These are phyloP conservation scores for Curvularia eragrostidis DNA, from an alignment of 2,329 filamentous ascomycete species.

Conservation along the genomic window DNA sequence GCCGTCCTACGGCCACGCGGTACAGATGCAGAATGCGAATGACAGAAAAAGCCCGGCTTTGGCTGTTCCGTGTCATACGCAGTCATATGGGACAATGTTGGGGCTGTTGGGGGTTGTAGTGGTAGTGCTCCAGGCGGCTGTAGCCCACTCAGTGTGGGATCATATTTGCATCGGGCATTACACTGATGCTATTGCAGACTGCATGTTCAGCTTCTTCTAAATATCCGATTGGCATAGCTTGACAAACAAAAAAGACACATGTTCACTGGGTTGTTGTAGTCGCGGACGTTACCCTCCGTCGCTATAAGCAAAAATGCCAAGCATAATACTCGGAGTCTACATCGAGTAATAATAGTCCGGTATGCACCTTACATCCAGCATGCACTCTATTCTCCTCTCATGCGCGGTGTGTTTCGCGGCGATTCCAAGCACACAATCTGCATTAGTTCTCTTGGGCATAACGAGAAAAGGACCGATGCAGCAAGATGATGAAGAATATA, in stretches of 20 bases:
- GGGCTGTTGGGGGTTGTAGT: slow-evolving; percentile 6
- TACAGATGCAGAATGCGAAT: slow-evolving; percentile 19
- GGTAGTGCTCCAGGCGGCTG: slow-evolving; percentile 9
- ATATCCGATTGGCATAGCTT: neutral
- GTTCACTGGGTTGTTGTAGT: neutral
- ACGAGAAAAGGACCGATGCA: neutral
- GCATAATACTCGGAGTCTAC: neutral
- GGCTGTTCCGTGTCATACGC: slow-evolving; percentile 29
- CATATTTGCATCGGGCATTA: neutral
- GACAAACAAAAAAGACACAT: neutral
- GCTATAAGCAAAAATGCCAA: neutral
- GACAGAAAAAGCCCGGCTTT: slow-evolving; percentile 28
- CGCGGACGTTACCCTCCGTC: slow-evolving; percentile 2
- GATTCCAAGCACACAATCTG: neutral
- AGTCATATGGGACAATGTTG: slow-evolving; percentile 10
- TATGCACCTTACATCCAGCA: neutral
- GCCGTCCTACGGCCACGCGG: slow-evolving; percentile 19
- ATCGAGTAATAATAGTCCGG: neutral
- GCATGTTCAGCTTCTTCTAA: neutral
- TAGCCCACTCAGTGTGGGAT: slow-evolving; percentile 16
- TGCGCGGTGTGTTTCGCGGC: neutral
- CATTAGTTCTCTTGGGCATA: neutral
- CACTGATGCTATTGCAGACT: neutral
- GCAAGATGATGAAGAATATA: neutral
- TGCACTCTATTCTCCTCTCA: neutral